Base-by-base conservation (phyloP, 805 yeast species). In the Cyberlindnera maclurae region DNA sequence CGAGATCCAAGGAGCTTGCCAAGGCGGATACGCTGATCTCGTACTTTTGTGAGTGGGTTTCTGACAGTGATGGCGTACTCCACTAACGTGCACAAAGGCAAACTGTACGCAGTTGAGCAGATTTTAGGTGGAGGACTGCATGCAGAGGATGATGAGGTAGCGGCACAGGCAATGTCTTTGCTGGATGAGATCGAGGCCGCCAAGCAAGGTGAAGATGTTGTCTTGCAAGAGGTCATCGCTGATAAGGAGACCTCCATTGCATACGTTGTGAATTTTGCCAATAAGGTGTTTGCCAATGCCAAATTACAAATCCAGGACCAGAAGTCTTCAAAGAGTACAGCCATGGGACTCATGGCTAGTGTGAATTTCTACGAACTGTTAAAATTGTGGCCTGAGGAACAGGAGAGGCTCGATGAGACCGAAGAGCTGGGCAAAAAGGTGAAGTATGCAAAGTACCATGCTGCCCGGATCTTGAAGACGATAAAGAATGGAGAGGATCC, bases 171-270 rank as follows among this genome's bases (percentile, higher is more conserved):
- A 0, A 62, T 80, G 34, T 52, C 57, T 3, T 61, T 93, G 33
- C 61, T 90, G 39, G 94, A 82, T 52, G 73, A 72, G 3, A 75
- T 93, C 28, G 98, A 93, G 54, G 42, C 49, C 2, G 62, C 70
- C 42, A 80, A 79, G 51, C 45, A 41, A 2, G 48, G 50, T 7
- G 62, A 67, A 0, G 60, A 59, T 4, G 43, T 65, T 15, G 29
- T 64, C 15, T 49, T 75, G 3, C 57, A 51, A 29, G 73, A 69
- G 13, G 67, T 86, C 11, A 61, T 89, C 15, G 61, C 60, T 20
- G 85, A 82, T 48, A 78, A 77, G 44, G 71, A 67, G 10, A 67
- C 79, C n/a, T 73, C 79, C 8, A 66, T 67, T 40, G 70, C 68
- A 3, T 74, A 80, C 41, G 68, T 77, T 4, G 63, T 71, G 43